Evolutionary conservation across 2,329 filamentous ascomycete genomes (phyloP).

Genomic region (Trichoderma sp.): DNA sequence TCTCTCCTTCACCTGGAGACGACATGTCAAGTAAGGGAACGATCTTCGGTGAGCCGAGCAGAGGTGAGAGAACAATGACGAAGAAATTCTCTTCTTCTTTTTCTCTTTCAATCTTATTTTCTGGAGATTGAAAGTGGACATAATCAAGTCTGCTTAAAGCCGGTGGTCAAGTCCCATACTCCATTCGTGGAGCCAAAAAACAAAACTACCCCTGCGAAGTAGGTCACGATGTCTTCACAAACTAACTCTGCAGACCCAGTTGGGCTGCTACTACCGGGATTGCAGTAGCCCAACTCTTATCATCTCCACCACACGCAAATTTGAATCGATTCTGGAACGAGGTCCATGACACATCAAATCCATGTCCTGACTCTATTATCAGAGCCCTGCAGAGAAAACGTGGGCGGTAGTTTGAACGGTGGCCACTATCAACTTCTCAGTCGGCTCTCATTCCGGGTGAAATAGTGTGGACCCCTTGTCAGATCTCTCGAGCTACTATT

Average conservation of each 20-base stretch:
- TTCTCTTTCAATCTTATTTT: background rate
- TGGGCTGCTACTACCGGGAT: slow-evolving; percentile 17
- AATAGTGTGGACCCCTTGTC: slow-evolving; percentile 9
- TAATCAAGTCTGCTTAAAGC: background rate
- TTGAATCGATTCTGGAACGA: slow-evolving; percentile 21
- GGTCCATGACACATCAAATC: slow-evolving; percentile 27
- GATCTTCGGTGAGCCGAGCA: background rate
- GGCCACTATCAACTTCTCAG: background rate
- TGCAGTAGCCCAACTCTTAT: slow-evolving; percentile 6
- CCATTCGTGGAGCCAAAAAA: background rate
- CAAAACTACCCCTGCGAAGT: slow-evolving; percentile 9
- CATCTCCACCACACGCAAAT: slow-evolving; percentile 10
- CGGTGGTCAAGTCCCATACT: background rate
- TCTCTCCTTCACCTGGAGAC: background rate
- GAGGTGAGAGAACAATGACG: background rate
- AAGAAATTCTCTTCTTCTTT: background rate
- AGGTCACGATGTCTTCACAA: slow-evolving; percentile 22
- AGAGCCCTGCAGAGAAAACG: background rate
- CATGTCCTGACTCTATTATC: slow-evolving; percentile 4
- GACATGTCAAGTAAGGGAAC: background rate
- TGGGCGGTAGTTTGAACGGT: background rate
- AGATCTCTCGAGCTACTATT: slow-evolving; percentile 16
- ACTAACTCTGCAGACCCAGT: slow-evolving; percentile 7
- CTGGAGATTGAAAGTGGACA: background rate
- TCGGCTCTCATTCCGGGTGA: slow-evolving; percentile 6